Conservation (phyloP, 2,329 filamentous ascomycete species). For the Ambrosiella xylebori region DNA sequence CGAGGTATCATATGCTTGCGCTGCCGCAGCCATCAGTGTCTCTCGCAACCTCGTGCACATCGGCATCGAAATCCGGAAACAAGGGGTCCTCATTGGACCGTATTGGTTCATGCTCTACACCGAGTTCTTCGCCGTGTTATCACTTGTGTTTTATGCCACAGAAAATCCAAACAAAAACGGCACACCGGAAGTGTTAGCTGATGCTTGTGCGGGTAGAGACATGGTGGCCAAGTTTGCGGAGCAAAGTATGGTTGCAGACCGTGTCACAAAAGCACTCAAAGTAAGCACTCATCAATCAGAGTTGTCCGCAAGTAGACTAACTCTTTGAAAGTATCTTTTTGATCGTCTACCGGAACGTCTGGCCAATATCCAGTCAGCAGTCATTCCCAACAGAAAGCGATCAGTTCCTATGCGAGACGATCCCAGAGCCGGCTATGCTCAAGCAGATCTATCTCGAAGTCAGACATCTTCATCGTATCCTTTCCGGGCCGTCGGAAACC, state of each 20-base stretch:
- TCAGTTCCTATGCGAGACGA: constrained; percentile 3
- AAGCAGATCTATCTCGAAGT: neutral
- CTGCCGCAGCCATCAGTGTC: constrained; percentile 43
- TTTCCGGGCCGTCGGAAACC: neutral
- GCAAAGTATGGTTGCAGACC: constrained; percentile 74
- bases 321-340: constrained; percentile 48
- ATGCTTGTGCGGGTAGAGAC: constrained; percentile 70
- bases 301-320: constrained; percentile 4
- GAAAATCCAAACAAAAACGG: constrained; percentile 63
- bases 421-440: constrained; percentile 1
- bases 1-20: constrained; percentile 61
- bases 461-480: constrained; percentile 22
- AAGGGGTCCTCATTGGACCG: constrained; percentile 57
- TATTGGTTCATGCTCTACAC: constrained; percentile 82
- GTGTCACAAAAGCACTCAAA: constrained; percentile 60
- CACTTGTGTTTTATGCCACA: constrained; percentile 61
- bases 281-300: constrained; percentile 29
- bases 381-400: constrained; percentile 5
- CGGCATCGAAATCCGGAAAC: constrained; percentile 57
- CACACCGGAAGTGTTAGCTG: constrained; percentile 63
- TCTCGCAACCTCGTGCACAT: constrained; percentile 64
- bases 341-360: constrained; percentile 63
- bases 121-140: constrained; percentile 65
- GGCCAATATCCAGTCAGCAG: constrained; percentile 20
- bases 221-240: constrained; percentile 64